Percentiles rank a stretch among this genome's conserved stretches.
Evolutionary conservation across 306 rosid species (phyloP).

Genomic region (Urtica urens): DNA sequence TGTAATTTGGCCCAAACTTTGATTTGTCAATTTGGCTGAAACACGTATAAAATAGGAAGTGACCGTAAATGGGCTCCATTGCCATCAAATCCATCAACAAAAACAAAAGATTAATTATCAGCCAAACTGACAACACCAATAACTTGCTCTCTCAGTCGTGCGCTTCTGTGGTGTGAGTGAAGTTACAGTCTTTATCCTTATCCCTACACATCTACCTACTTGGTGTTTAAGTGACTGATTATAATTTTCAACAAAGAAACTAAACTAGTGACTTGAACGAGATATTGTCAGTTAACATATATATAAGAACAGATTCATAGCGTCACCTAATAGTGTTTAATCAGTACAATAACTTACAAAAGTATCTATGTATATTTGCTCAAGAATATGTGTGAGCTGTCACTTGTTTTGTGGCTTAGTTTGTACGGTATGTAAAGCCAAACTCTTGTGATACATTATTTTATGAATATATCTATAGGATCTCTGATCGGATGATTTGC

Average conservation of each 20-base stretch:
- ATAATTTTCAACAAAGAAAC: too few relatives aligned
- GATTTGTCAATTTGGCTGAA: not conserved
- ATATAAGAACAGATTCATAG: too few relatives aligned
- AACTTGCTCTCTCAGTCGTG: too few relatives aligned
- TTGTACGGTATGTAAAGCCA: conserved; percentile 2
- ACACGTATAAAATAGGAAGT: not conserved
- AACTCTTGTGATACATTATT: conserved; percentile 3
- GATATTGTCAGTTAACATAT: too few relatives aligned
- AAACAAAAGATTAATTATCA: not conserved
- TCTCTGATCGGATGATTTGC: not conserved
- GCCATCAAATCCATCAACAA: conserved; percentile 3
- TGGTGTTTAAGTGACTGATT: too few relatives aligned
- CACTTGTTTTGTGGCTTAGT: conserved; percentile 2
- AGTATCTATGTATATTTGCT: too few relatives aligned
- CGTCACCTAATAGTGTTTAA: too few relatives aligned
- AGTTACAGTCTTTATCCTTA: too few relatives aligned
- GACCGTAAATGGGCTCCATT: conserved; percentile 7
- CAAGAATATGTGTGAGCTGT: not conserved
- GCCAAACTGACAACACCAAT: not conserved
- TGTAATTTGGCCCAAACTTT: not conserved
- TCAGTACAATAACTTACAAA: too few relatives aligned
- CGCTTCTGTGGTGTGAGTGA: too few relatives aligned
- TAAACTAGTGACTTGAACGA: too few relatives aligned
- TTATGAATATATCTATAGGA: not conserved
- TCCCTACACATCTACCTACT: too few relatives aligned